Evolutionary conservation across 768 basidiomycete species (phyloP), one percentile per base, ranked within the genome.

Genomic region (Podaxis sp.): DNA sequence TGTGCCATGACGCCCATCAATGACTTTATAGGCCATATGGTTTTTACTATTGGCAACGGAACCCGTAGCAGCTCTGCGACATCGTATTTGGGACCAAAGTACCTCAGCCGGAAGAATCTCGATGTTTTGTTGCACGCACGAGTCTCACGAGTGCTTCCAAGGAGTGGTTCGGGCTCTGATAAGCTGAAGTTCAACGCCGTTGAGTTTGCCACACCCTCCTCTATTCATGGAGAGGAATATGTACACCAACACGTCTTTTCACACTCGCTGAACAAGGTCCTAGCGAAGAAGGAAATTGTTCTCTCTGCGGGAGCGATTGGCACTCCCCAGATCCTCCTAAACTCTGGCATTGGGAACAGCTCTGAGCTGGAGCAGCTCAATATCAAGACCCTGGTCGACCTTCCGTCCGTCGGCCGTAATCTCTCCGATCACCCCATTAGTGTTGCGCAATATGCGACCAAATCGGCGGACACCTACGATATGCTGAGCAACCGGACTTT

Each of bases 281-380:
- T 30, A 0, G 75, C 73, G 2, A 52, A 42, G 4, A 72, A 70
- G 30, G 75, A 76, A 57, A 64, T 77, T 22, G 68, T 77, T 38
- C 69, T 77, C 13, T 73, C 74, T 24, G 73, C 74, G 2, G 75
- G 76, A 26, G 58, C 68, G 5, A 68, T 72, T 49, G 73, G 71
- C 12, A 72, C 70, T 3, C 72, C 74, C 11, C 68, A 68, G 24
- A 67, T 75, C 15, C 68, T 75, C 15, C 38, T 73, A 49, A 64
- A 68, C 12, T 74, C 73, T 2, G 73, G 73, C 30, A 72, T 76
- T 26, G 75, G 75, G 1, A 66, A 72, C 39, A 9, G 55, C 1
- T 33, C 39, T 4, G 65, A 64, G 24, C 67, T 73, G 2, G 22
- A 48, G 15, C 33, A 38, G 12, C 15, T 65, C 4, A 64, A 65